Evolutionary conservation across 805 yeast species (phyloP).

Genomic region (Saturnispora galanensis): DNA sequence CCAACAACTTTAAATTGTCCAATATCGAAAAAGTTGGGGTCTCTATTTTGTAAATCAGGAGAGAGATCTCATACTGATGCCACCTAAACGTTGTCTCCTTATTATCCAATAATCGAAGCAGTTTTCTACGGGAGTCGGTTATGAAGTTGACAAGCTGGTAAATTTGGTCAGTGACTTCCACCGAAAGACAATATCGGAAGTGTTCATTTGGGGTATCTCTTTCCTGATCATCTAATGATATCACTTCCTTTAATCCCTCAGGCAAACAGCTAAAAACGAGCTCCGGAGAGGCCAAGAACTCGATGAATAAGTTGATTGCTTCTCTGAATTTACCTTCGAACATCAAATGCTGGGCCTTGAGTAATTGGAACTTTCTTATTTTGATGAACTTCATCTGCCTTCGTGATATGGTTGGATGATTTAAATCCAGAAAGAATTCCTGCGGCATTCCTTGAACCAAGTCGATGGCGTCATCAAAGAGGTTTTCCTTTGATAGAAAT

Average conservation of each 20-base stretch:
- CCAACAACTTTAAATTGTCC: slow-evolving; percentile 41
- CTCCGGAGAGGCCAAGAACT: slow-evolving; percentile 52
- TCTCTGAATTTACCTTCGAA: slow-evolving; percentile 23
- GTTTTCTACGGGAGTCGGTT: slow-evolving; percentile 44
- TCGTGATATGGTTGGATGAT: slow-evolving; percentile 11
- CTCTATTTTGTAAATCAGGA: slow-evolving; percentile 28
- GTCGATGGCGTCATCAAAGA: slow-evolving; percentile 35
- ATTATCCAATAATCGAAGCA: slow-evolving; percentile 32
- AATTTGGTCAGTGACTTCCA: slow-evolving; percentile 8
- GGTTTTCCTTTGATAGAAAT: slow-evolving; percentile 20
- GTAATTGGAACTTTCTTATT: slow-evolving; percentile 36
- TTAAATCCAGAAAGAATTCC: slow-evolving; percentile 13
- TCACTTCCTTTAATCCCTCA: slow-evolving; percentile 5
- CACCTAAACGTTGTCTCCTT: slow-evolving; percentile 30
- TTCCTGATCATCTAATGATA: slow-evolving; percentile 1
- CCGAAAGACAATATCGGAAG: background rate
- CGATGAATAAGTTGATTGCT: slow-evolving; percentile 38
- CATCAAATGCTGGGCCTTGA: slow-evolving; percentile 27
- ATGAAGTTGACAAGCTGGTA: slow-evolving; percentile 35
- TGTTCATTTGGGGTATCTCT: background rate
- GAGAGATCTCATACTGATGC: slow-evolving; percentile 37
- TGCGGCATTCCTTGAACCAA: slow-evolving; percentile 29
- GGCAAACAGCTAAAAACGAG: slow-evolving; percentile 41
- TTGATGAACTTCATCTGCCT: slow-evolving; percentile 25
- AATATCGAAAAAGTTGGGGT: slow-evolving; percentile 13